phyloP scores from a whole-genome alignment of 1,139 yeast genomes.

The Nakaseomyces nivariensis region DNA sequence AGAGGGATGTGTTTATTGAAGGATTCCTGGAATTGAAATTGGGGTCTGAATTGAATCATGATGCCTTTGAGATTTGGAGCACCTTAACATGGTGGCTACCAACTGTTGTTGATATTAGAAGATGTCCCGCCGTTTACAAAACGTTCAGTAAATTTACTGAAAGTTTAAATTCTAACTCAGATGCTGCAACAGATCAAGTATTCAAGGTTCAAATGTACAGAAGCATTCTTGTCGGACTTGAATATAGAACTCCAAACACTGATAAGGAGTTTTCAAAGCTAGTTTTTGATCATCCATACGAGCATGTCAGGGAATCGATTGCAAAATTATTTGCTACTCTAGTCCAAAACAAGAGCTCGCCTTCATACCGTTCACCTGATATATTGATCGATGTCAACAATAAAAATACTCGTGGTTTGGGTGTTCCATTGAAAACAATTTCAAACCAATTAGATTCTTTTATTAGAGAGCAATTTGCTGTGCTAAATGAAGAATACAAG shows the following conservation, averaged over 20 bases:
- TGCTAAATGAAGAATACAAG: background rate
- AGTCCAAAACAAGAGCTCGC: slow-evolving; percentile 44
- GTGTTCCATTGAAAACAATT: slow-evolving; percentile 26
- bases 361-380: slow-evolving; percentile 37
- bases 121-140: slow-evolving; percentile 47
- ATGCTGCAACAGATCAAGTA: slow-evolving; percentile 51
- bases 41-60: slow-evolving; percentile 60
- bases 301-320: slow-evolving; percentile 62
- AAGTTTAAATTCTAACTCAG: slow-evolving; percentile 40
- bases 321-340: slow-evolving; percentile 55
- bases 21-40: slow-evolving; percentile 40
- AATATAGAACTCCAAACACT: slow-evolving; percentile 50
- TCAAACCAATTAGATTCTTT: slow-evolving; percentile 24
- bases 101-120: slow-evolving; percentile 52
- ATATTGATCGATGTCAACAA: slow-evolving; percentile 33
- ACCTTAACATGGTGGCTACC: slow-evolving; percentile 71
- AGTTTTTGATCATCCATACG: slow-evolving; percentile 53
- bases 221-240: slow-evolving; percentile 43
- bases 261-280: slow-evolving; percentile 39
- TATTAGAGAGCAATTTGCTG: slow-evolving; percentile 33
- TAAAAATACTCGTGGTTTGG: slow-evolving; percentile 32
- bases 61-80: slow-evolving; percentile 68
- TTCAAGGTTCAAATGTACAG: slow-evolving; percentile 48
- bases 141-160: slow-evolving; percentile 37
- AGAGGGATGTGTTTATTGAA: slow-evolving; percentile 41